Percentiles rank a stretch among this genome's conserved stretches.
Evolutionary conservation across 2,329 filamentous ascomycete species (phyloP).

Genomic region (Didymella exigua): DNA sequence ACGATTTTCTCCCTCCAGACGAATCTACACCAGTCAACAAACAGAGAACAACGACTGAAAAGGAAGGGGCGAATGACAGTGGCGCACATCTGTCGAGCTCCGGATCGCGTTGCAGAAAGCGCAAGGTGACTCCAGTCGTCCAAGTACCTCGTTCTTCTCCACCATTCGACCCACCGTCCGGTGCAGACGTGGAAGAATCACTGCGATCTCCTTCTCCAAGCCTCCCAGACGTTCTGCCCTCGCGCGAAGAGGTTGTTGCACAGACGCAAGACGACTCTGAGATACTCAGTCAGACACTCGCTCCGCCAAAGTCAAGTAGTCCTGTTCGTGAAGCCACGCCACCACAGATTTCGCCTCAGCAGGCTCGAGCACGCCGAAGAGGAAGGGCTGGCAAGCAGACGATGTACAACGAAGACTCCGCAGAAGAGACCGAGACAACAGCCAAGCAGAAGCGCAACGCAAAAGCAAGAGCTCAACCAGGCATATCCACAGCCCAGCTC

Average conservation of each 20-base stretch:
- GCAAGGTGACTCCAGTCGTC: slow-evolving; percentile 45
- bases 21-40: slow-evolving; percentile 70
- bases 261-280: slow-evolving; percentile 36
- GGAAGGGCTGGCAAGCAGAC: slow-evolving; percentile 23
- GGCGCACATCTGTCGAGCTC: slow-evolving; percentile 40
- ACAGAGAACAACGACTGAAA: slow-evolving; percentile 35
- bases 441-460: slow-evolving; percentile 23
- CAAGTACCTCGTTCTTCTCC: slow-evolving; percentile 50
- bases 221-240: slow-evolving; percentile 42
- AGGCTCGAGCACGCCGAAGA: slow-evolving; percentile 25
- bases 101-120: slow-evolving; percentile 47
- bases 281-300: slow-evolving; percentile 50
- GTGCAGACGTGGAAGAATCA: slow-evolving; percentile 37
- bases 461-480: slow-evolving; percentile 36
- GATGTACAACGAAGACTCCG: slow-evolving; percentile 29
- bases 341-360: slow-evolving; percentile 20
- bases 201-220: slow-evolving; percentile 44
- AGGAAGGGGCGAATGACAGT: slow-evolving; percentile 33
- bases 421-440: slow-evolving; percentile 32
- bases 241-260: slow-evolving; percentile 24
- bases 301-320: slow-evolving; percentile 53
- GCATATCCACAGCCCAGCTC: slow-evolving; percentile 52
- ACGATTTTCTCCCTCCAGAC: slow-evolving; percentile 64
- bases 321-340: slow-evolving; percentile 28
- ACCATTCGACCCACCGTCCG: slow-evolving; percentile 38